Evolutionary conservation across 768 basidiomycete genomes (phyloP), one percentile per base, ranked within the genome.

Genomic region (Tephrocybe sp.): DNA sequence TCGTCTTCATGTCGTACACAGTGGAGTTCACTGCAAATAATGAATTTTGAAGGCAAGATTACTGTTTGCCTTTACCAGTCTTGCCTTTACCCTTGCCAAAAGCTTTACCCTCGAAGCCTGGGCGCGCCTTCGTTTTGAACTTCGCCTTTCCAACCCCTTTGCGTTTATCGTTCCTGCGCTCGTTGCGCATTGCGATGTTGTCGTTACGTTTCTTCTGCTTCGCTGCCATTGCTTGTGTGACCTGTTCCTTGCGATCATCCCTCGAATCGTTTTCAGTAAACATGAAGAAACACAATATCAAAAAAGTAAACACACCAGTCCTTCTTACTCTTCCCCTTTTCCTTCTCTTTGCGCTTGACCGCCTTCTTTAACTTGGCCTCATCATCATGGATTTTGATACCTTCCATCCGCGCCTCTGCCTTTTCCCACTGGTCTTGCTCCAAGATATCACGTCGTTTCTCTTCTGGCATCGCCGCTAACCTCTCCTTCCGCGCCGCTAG

Each of bases 371-470:
- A 66, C 38, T 86, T 72, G 1, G 57, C 64, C 63, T 92, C 91
- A 57, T 94, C 90, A 58, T 98, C 97, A 42, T 80, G 80, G 24
- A 99, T 84, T 68, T 97, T 99, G 41, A 86, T 85, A 2, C 97
- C 97, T 47, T 90, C 91, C 50, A 97, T 72, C 42, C 91, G 77
- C 24, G 91, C 84, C 61, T 86, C 83, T 0, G 94, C 93, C 69
- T 94, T 95, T 42, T 82, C 82, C 91, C 94, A 97, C 61, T 86
- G 82, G 50, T 94, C 88, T 47, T 79, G 78, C 61, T 94, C 94
- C 64, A 90, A 84, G 11, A 85, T 78, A 38, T 75, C 75, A 58
- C 88, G 86, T 23, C 91, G 81, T 62, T 91, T 91, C 47, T 94
- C 93, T 40, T 88, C 91, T 0, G 91, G 84, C 53, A 98, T 59